phyloP scores from a whole-genome alignment of 192 early-diverging fungal species.

The Coemansia nantahalensis region DNA sequence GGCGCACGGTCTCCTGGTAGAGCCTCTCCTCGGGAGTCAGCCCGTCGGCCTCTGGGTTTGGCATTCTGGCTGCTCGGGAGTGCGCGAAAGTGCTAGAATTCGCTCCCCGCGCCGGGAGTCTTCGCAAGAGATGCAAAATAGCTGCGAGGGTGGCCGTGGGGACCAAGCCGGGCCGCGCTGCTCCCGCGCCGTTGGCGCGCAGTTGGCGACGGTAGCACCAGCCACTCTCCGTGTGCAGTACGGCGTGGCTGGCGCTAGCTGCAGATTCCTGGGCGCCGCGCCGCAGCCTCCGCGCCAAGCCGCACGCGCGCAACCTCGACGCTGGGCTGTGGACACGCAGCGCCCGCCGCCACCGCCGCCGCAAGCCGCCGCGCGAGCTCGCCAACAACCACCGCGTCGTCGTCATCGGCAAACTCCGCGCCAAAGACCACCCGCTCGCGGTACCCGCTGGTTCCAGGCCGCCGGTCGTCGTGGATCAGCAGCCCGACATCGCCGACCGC shows the following conservation, averaged over 20 bases:
- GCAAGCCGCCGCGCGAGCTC: conserved; percentile 16
- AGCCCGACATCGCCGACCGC: conserved; percentile 11
- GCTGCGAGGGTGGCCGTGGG: too few species aligned
- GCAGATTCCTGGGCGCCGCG: background rate
- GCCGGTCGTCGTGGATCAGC: conserved; percentile 34
- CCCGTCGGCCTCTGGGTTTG: conserved; percentile 3
- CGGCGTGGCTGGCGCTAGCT: too few species aligned
- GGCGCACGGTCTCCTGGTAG: conserved; percentile 60
- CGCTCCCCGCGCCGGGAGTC: too few species aligned
- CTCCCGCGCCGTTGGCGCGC: too few species aligned
- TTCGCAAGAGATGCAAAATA: too few species aligned
- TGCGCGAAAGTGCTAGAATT: too few species aligned
- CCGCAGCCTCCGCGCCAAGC: conserved; percentile 21
- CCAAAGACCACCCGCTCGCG: conserved; percentile 36
- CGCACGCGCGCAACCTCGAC: conserved; percentile 21
- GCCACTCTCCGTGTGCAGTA: too few species aligned
- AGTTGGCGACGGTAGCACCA: too few species aligned
- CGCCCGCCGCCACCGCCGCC: conserved; percentile 1
- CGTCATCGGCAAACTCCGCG: conserved; percentile 26
- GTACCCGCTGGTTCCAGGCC: conserved; percentile 34
- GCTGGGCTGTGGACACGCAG: too few species aligned
- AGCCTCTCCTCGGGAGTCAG: conserved; percentile 52
- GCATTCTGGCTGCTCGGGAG: too few species aligned
- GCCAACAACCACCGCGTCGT: conserved; percentile 13
- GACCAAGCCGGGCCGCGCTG: too few species aligned